Percentiles rank a stretch among this genome's conserved stretches.
Evolutionary conservation across 2,329 filamentous ascomycete genomes (phyloP).

Genomic region (Hypoxylon sp.): DNA sequence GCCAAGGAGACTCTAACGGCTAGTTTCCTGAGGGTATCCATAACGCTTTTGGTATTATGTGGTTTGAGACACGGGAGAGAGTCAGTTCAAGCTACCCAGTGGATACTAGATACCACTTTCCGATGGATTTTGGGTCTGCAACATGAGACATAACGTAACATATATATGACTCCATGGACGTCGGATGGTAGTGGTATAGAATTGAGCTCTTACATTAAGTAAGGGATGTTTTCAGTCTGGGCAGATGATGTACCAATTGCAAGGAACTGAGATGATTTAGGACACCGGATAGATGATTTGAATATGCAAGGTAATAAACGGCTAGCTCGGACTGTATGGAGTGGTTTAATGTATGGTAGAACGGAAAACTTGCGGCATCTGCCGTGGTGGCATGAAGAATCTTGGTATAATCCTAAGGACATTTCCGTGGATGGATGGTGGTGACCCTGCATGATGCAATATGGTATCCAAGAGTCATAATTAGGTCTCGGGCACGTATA

Average conservation of each 20-base stretch:
- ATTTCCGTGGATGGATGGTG: constrained; percentile 13
- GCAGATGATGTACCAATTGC: constrained; percentile 5
- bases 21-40: constrained; percentile 24
- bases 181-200: neutral
- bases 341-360: constrained; percentile 34
- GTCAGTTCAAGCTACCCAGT: constrained; percentile 7
- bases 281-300: constrained; percentile 3
- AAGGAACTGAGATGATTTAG: constrained; percentile 11
- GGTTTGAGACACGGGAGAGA: neutral
- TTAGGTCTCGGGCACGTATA: constrained; percentile 7
- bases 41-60: constrained; percentile 11
- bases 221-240: constrained; percentile 1
- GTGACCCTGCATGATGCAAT: constrained; percentile 31
- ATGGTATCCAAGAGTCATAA: constrained; percentile 4
- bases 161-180: constrained; percentile 39
- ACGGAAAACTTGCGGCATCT: constrained; percentile 25
- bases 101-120: constrained; percentile 6
- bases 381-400: constrained; percentile 13
- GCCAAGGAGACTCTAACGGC: constrained; percentile 6
- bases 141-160: constrained; percentile 30
- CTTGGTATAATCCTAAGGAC: constrained; percentile 14
- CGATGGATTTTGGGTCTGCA: constrained; percentile 24
- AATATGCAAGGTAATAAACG: constrained; percentile 14
- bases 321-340: neutral
- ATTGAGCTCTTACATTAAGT: neutral